Evolutionary conservation across 116 monocot species (phyloP).

Genomic region (Cymodocea nodosa): DNA sequence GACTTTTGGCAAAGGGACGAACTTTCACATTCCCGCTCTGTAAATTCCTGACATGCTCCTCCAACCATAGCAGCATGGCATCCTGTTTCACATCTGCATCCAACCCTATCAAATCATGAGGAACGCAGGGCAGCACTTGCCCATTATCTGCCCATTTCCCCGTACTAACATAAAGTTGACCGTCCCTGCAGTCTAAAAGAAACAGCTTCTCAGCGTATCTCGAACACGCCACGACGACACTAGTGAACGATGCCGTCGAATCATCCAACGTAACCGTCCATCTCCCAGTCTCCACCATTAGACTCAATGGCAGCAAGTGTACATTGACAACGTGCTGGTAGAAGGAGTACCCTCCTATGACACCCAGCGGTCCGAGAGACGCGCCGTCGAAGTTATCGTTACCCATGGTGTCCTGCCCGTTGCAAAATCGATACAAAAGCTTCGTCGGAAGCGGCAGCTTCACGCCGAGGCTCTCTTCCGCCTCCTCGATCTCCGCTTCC

Average conservation of each 20-base stretch:
- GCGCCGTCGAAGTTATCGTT: constrained; percentile 1
- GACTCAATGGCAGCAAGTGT: constrained; percentile 45
- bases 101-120: constrained; percentile 25
- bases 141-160: constrained; percentile 24
- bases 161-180: constrained; percentile 75
- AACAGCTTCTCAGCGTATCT: constrained; percentile 37
- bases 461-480: constrained; percentile 43
- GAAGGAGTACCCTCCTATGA: constrained; percentile 81
- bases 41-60: constrained; percentile 66
- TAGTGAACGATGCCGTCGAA: constrained; percentile 6
- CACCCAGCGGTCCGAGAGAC: constrained; percentile 23
- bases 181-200: constrained; percentile 46
- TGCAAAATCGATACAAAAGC: constrained; percentile 61
- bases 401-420: constrained; percentile 53
- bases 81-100: constrained; percentile 34
- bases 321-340: constrained; percentile 55
- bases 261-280: constrained; percentile 16
- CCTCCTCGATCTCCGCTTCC: constrained; percentile 50
- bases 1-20: constrained; percentile 9
- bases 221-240: constrained; percentile 53
- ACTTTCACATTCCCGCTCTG: constrained; percentile 45
- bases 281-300: constrained; percentile 32
- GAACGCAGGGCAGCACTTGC: constrained; percentile 86
- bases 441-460: constrained; percentile 52
- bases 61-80: constrained; percentile 77